A percentile compares a stretch with the other conserved stretches of the same genome.
Conservation (phyloP, 2,329 filamentous ascomycete species). For the Colletotrichum tofieldiae region DNA sequence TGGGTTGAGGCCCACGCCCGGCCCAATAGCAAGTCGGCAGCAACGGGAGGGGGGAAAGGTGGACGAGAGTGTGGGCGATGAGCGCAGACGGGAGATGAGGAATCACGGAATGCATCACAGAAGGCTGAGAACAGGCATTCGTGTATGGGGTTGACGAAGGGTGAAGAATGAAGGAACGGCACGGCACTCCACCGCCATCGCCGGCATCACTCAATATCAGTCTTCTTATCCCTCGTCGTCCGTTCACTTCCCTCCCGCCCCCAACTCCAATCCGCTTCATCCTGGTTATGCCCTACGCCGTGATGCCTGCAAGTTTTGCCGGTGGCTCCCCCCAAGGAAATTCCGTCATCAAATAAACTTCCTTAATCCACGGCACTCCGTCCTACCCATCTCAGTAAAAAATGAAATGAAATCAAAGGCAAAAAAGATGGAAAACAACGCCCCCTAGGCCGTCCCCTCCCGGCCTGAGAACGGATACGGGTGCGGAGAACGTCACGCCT, state of each 20-base stretch:
- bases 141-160: neutral
- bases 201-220: neutral
- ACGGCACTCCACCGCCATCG: neutral
- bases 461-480: neutral
- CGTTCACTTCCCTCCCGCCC: conserved; percentile 17
- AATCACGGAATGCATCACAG: neutral
- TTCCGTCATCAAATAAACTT: conserved; percentile 41
- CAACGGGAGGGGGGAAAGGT: neutral
- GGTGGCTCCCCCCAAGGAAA: conserved; percentile 1
- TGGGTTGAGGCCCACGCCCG: neutral
- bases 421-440: neutral
- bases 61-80: neutral
- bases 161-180: neutral
- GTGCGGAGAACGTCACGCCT: conserved; percentile 21
- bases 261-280: conserved; percentile 3
- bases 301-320: conserved; percentile 7
- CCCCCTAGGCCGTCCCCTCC: conserved; percentile 9
- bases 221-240: neutral
- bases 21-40: neutral
- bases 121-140: neutral
- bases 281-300: conserved; percentile 10
- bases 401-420: no score
- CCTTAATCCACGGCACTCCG: conserved; percentile 1
- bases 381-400: neutral
- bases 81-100: neutral